phyloP scores from a whole-genome alignment of 2,329 filamentous ascomycete species.

The Gaeumannomyces sp. region DNA sequence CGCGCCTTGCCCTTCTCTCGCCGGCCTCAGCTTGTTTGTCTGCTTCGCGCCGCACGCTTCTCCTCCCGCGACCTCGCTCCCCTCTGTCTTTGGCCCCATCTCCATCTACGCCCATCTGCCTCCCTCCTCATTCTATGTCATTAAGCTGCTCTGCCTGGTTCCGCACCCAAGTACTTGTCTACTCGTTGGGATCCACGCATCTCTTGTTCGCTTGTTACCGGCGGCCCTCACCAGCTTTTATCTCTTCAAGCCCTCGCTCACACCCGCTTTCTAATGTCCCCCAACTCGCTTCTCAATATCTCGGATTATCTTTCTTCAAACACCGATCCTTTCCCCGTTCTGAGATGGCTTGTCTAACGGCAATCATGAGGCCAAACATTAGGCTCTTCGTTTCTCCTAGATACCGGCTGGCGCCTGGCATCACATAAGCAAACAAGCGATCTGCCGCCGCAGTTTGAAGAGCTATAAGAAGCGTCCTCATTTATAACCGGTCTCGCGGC shows the following conservation, averaged over 20 bases:
- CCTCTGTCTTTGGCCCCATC: neutral
- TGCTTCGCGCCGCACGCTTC: neutral
- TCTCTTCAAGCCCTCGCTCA: neutral
- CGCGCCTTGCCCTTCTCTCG: slow-evolving; percentile 12
- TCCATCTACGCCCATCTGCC: neutral
- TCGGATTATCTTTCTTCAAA: slow-evolving; percentile 20
- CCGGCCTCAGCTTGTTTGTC: neutral
- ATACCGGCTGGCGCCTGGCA: slow-evolving; percentile 16
- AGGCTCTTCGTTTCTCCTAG: slow-evolving; percentile 31
- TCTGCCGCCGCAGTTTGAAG: slow-evolving; percentile 1
- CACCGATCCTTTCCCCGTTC: slow-evolving; percentile 16
- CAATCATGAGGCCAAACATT: slow-evolving; percentile 45
- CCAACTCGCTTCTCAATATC: slow-evolving; percentile 30
- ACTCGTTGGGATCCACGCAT: neutral
- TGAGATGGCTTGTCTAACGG: slow-evolving; percentile 50
- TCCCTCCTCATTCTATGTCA: neutral
- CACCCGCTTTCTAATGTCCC: neutral
- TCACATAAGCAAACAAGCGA: slow-evolving; percentile 21
- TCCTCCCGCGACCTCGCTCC: neutral
- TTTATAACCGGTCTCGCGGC: neutral
- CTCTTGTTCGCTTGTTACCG: neutral
- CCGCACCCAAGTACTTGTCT: neutral
- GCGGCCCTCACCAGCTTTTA: neutral
- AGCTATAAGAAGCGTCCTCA: slow-evolving; percentile 4
- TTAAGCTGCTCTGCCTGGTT: neutral